Evolutionary conservation across 1,284 basidiomycete genomes (phyloP).

Genomic region (Heliocybe sulcata): DNA sequence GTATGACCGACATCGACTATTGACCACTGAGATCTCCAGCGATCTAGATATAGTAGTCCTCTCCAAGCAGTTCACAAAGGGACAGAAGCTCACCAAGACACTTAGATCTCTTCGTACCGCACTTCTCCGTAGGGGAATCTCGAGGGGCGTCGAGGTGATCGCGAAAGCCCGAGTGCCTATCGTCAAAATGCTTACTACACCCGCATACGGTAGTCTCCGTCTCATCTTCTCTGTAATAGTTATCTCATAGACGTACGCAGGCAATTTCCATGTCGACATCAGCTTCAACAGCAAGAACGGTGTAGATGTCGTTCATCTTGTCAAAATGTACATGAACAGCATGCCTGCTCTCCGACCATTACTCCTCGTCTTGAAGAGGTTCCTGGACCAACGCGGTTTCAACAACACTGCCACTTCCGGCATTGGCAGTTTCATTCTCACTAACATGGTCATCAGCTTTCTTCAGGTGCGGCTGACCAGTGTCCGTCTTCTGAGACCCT

Average conservation of each 20-base stretch:
- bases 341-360: slow-evolving; percentile 63
- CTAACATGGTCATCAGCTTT: slow-evolving; percentile 68
- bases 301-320: slow-evolving; percentile 47
- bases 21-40: slow-evolving; percentile 10
- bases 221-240: neutral
- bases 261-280: slow-evolving; percentile 59
- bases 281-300: slow-evolving; percentile 65
- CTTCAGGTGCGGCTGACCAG: slow-evolving; percentile 46
- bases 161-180: slow-evolving; percentile 50
- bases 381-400: slow-evolving; percentile 57
- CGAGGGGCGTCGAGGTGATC: slow-evolving; percentile 38
- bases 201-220: slow-evolving; percentile 24
- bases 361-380: slow-evolving; percentile 65
- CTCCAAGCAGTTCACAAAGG: slow-evolving; percentile 11
- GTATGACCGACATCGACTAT: neutral
- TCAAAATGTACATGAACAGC: slow-evolving; percentile 48
- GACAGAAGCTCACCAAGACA: slow-evolving; percentile 14
- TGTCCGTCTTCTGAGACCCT: neutral
- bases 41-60: slow-evolving; percentile 28
- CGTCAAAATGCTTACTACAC: slow-evolving; percentile 45
- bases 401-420: slow-evolving; percentile 71
- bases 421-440: slow-evolving; percentile 69
- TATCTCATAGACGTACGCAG: slow-evolving; percentile 21
- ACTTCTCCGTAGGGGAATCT: slow-evolving; percentile 20
- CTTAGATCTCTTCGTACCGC: slow-evolving; percentile 20